Percentiles rank a stretch among this genome's conserved stretches.
Conservation (phyloP, 495 filamentous ascomycete genomes). For the Diplogelasinospora grovesii region DNA sequence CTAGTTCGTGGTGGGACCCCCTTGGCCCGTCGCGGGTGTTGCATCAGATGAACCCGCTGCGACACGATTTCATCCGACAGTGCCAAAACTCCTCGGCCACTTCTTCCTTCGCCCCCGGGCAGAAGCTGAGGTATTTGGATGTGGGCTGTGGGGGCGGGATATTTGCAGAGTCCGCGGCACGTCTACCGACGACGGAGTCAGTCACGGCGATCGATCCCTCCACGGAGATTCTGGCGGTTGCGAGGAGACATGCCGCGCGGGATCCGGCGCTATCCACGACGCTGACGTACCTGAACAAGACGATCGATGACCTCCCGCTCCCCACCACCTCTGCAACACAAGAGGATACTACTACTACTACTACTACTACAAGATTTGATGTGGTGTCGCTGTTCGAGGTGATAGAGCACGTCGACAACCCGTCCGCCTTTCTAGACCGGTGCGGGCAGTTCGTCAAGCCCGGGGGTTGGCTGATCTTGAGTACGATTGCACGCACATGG, state of each 20-base stretch:
- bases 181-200: constrained; percentile 55
- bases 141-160: constrained; percentile 96
- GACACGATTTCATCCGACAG: constrained; percentile 78
- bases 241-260: constrained; percentile 60
- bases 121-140: constrained; percentile 67
- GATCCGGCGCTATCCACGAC: constrained; percentile 55
- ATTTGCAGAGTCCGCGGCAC: constrained; percentile 85
- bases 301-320: constrained; percentile 68
- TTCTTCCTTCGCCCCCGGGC: constrained; percentile 3
- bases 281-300: constrained; percentile 62
- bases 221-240: constrained; percentile 68
- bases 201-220: constrained; percentile 86
- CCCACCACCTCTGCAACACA: constrained; percentile 23
- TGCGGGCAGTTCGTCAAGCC: constrained; percentile 71
- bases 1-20: constrained; percentile 95
- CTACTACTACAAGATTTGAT: constrained; percentile 63
- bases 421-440: constrained; percentile 60
- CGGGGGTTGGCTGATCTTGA: constrained; percentile 86
- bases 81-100: constrained; percentile 48
- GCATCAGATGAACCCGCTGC: constrained; percentile 96
- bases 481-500: constrained; percentile 84
- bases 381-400: constrained; percentile 89
- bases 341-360: constrained; percentile 14
- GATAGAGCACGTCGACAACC: constrained; percentile 77
- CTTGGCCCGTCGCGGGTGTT: constrained; percentile 86